phyloP scores from a whole-genome alignment of 768 basidiomycete species.

The Suillus americanus region DNA sequence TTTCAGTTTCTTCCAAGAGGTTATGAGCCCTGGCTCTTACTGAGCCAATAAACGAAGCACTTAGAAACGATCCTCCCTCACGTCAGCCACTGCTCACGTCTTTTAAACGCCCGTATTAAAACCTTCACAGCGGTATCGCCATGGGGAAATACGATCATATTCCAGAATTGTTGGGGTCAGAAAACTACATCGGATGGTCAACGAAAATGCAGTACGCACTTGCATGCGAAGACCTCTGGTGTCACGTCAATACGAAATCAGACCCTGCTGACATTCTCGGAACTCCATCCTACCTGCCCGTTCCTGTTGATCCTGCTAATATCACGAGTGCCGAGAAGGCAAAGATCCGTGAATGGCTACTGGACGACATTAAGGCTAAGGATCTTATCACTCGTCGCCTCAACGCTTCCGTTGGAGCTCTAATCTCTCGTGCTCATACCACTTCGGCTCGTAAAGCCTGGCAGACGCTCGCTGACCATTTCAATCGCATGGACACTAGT shows the following conservation, averaged over 20 bases:
- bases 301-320: neutral
- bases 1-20: no score
- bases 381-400: neutral
- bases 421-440: neutral
- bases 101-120: no score
- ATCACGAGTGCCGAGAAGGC: neutral
- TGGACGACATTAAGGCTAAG: conserved; percentile 5
- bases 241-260: neutral
- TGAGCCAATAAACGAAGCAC: no score
- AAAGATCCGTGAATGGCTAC: neutral
- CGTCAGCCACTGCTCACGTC: no score
- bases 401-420: neutral
- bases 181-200: neutral
- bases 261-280: neutral
- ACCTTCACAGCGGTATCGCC: no score
- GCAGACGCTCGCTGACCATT: neutral
- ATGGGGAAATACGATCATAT: conserved; percentile 15
- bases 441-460: neutral
- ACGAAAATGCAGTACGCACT: conserved; percentile 3
- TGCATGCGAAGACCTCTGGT: neutral
- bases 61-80: no score
- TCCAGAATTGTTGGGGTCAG: neutral
- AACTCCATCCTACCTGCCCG: neutral
- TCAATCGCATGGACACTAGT: neutral
- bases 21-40: no score